Conservation (phyloP, 495 filamentous ascomycete genomes). For the Staphylotrichum tortipilum region DNA sequence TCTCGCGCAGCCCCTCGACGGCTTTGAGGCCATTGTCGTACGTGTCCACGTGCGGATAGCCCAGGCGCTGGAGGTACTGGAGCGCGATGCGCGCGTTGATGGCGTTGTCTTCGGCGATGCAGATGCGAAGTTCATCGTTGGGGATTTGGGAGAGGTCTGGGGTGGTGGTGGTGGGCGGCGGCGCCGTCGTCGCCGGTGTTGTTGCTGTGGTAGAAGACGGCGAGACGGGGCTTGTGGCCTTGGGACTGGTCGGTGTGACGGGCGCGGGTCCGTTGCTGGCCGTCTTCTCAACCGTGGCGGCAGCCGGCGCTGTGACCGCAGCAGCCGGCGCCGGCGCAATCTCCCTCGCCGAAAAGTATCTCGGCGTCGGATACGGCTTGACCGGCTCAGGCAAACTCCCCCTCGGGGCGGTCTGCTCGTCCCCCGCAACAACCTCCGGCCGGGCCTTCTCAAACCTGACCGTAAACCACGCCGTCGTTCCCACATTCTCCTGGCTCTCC, state of each 20-base stretch:
- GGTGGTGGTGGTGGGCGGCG: conserved; percentile 29
- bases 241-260: no score
- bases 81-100: conserved; percentile 91
- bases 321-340: no score
- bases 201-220: no score
- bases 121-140: conserved; percentile 69
- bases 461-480: conserved; percentile 81
- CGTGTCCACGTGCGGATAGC: conserved; percentile 68
- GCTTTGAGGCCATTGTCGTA: conserved; percentile 80
- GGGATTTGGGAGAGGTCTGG: conserved; percentile 58
- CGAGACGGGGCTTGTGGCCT: no score
- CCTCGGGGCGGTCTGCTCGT: conserved; percentile 30
- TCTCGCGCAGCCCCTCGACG: conserved; percentile 71
- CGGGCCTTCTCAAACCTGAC: conserved; percentile 71
- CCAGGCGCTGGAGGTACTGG: conserved; percentile 75
- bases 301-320: no score
- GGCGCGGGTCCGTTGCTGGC: no score
- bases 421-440: conserved; percentile 44
- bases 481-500: conserved; percentile 63
- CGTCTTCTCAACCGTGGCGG: no score
- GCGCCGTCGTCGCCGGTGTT: no score
- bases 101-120: conserved; percentile 85
- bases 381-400: not conserved
- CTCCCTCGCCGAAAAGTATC: no score
- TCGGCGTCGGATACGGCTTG: conserved; percentile 5